Evolutionary conservation across 2,329 filamentous ascomycete genomes (phyloP).

Genomic region (Trichoderma hamatum): DNA sequence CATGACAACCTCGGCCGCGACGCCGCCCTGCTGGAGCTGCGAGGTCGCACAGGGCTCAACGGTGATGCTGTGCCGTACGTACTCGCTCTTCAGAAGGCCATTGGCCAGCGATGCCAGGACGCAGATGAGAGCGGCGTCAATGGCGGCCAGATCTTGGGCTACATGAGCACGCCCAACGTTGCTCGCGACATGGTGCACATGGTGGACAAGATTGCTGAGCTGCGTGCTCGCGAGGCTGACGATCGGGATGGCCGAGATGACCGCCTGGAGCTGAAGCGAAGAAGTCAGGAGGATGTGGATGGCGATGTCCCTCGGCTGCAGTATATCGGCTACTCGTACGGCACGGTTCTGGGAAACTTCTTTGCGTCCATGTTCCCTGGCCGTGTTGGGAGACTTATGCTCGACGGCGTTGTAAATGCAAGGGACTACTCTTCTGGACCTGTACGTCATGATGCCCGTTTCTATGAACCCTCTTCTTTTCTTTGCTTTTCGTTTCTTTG

Average conservation of each 20-base stretch:
- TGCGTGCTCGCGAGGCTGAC: constrained; percentile 26
- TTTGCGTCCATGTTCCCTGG: constrained; percentile 43
- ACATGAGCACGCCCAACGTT: constrained; percentile 44
- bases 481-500: not conserved
- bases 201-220: constrained; percentile 39
- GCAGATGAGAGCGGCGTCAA: constrained; percentile 19
- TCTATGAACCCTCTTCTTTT: no score
- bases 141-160: constrained; percentile 38
- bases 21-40: not conserved
- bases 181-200: constrained; percentile 48
- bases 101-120: constrained; percentile 36
- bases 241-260: not conserved
- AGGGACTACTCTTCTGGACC: constrained; percentile 40
- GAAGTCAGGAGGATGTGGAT: not conserved
- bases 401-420: constrained; percentile 44
- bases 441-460: not conserved
- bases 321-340: constrained; percentile 56
- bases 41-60: not conserved
- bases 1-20: constrained; percentile 33
- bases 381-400: constrained; percentile 45
- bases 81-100: constrained; percentile 32
- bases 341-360: constrained; percentile 41
- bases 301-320: constrained; percentile 37
- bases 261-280: not conserved
- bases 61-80: not conserved